phyloP scores from a whole-genome alignment of 257 asterid species.

The Solanum piurae region DNA sequence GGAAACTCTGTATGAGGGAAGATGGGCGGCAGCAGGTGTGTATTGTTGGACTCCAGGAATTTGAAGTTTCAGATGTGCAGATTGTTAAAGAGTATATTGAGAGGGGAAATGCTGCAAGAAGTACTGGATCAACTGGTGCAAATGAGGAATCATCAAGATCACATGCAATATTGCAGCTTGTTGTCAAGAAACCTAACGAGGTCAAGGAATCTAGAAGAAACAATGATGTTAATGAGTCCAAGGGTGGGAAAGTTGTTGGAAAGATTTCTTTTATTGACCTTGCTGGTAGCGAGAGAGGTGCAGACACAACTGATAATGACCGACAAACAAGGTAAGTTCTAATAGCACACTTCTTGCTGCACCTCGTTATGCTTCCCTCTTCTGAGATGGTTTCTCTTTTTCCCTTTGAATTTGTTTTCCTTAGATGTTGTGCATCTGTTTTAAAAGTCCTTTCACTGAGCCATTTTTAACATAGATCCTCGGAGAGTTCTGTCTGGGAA shows the following conservation, averaged over 20 bases:
- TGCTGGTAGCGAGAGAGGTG: slow-evolving; percentile 99
- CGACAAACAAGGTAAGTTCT: slow-evolving; percentile 81
- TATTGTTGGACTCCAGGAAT: slow-evolving; percentile 98
- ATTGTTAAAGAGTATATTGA: slow-evolving; percentile 91
- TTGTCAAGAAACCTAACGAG: slow-evolving; percentile 82
- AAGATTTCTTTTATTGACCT: slow-evolving; percentile 98
- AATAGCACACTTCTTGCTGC: background rate
- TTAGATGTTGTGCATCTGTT: background rate
- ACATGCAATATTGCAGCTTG: slow-evolving; percentile 94
- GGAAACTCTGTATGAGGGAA: slow-evolving; percentile 98
- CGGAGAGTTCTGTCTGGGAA: background rate
- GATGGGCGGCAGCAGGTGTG: slow-evolving; percentile 98
- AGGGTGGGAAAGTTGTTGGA: slow-evolving; percentile 82
- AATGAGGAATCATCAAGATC: slow-evolving; percentile 99
- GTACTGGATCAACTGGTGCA: slow-evolving; percentile 99
- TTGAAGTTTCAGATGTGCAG: slow-evolving; percentile 96
- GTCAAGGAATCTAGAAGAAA: slow-evolving; percentile 78
- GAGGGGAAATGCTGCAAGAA: slow-evolving; percentile 92
- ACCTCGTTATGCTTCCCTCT: background rate
- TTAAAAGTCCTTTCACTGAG: background rate
- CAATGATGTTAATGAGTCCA: slow-evolving; percentile 68
- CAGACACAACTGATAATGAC: slow-evolving; percentile 98
- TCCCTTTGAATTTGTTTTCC: background rate
- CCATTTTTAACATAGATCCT: background rate
- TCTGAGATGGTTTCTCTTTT: background rate